Evolutionary conservation across 257 asterid genomes (phyloP).

Genomic region (Haberlea rhodopensis): DNA sequence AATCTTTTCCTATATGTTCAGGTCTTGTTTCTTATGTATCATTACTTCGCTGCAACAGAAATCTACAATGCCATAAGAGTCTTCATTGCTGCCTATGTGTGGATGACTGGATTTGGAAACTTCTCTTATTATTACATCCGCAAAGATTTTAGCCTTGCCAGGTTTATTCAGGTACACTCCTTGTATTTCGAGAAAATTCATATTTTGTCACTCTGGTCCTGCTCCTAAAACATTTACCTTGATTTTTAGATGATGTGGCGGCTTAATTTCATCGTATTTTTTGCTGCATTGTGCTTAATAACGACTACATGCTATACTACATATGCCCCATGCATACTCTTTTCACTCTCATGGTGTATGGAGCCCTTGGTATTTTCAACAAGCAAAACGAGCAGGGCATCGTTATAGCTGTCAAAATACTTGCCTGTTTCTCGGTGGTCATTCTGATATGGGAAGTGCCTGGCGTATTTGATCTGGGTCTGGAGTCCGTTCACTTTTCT

Average conservation of each 20-base stretch:
- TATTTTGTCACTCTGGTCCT: slow-evolving; percentile 19
- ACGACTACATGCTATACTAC: slow-evolving; percentile 67
- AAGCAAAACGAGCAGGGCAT: slow-evolving; percentile 70
- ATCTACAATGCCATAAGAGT: slow-evolving; percentile 79
- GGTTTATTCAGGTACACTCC: slow-evolving; percentile 65
- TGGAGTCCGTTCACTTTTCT: slow-evolving; percentile 79
- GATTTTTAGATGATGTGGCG: slow-evolving; percentile 90
- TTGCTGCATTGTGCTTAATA: slow-evolving; percentile 72
- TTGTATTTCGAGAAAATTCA: slow-evolving; percentile 3
- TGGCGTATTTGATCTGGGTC: slow-evolving; percentile 65
- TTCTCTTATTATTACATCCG: slow-evolving; percentile 86
- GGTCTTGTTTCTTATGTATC: slow-evolving; percentile 90
- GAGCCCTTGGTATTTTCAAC: slow-evolving; percentile 76
- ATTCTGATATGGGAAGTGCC: slow-evolving; percentile 80
- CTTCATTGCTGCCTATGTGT: slow-evolving; percentile 82
- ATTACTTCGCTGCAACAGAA: slow-evolving; percentile 82
- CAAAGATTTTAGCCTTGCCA: slow-evolving; percentile 78
- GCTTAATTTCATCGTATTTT: slow-evolving; percentile 81
- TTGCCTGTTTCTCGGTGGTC: slow-evolving; percentile 76
- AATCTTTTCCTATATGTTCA: slow-evolving; percentile 33
- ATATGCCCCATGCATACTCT: slow-evolving; percentile 96
- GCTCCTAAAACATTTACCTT: slow-evolving; percentile 29
- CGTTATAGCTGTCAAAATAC: slow-evolving; percentile 65
- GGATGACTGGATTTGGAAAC: slow-evolving; percentile 98
- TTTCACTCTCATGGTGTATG: slow-evolving; percentile 88